Evolutionary conservation across 2,329 filamentous ascomycete genomes (phyloP).

Genomic region (Penicillium nordicum): DNA sequence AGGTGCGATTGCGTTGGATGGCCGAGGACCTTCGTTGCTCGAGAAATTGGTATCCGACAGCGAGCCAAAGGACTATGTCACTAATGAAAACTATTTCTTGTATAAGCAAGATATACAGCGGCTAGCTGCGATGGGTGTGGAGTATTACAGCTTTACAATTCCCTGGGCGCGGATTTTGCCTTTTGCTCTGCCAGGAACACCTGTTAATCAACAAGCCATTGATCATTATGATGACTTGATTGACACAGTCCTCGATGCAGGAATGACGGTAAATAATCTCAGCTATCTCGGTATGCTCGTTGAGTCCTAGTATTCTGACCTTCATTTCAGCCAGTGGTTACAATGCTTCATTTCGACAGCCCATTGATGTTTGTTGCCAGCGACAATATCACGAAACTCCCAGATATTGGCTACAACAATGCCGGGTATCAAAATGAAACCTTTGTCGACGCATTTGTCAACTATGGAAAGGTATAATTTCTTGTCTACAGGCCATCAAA

Average conservation of each 20-base stretch:
- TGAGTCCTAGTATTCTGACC: not conserved
- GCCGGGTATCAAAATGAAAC: slow-evolving; percentile 35
- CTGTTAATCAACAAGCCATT: slow-evolving; percentile 47
- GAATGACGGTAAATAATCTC: slow-evolving; percentile 28
- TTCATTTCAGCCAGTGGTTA: slow-evolving; percentile 39
- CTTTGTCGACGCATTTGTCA: slow-evolving; percentile 42
- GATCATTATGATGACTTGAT: slow-evolving; percentile 51
- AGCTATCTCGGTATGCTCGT: not conserved
- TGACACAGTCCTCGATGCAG: slow-evolving; percentile 41
- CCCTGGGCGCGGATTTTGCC: slow-evolving; percentile 51
- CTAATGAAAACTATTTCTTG: slow-evolving; percentile 49
- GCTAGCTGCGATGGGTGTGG: slow-evolving; percentile 38
- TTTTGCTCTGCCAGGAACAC: slow-evolving; percentile 43
- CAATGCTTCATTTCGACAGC: slow-evolving; percentile 36
- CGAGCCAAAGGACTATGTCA: slow-evolving; percentile 47
- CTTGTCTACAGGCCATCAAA: not conserved
- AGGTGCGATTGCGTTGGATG: slow-evolving; percentile 43
- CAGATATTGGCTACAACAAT: slow-evolving; percentile 29
- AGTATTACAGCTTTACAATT: slow-evolving; percentile 46
- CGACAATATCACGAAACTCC: slow-evolving; percentile 16
- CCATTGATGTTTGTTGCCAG: slow-evolving; percentile 25
- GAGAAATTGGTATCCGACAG: slow-evolving; percentile 36
- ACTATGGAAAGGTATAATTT: slow-evolving; percentile 35
- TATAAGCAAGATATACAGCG: slow-evolving; percentile 49
- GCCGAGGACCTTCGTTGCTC: slow-evolving; percentile 38